phyloP scores from a whole-genome alignment of 116 monocot species.

The Papilionanthe hybrid region DNA sequence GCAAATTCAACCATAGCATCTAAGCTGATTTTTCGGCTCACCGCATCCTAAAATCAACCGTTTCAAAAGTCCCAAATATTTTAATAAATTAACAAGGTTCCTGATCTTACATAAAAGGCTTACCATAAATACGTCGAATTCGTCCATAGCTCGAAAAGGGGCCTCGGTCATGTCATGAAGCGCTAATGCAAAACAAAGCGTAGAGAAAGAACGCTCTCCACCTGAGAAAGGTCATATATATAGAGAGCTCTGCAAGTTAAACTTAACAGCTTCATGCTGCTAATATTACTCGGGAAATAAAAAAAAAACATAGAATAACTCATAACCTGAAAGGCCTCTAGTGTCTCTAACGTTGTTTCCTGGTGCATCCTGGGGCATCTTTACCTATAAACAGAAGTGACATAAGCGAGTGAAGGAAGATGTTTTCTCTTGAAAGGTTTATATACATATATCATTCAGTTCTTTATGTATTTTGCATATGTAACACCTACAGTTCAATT shows the following conservation, averaged over 20 bases:
- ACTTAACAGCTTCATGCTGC: neutral
- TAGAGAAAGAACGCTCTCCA: constrained; percentile 92
- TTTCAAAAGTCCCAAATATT: neutral
- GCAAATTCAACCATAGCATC: constrained; percentile 86
- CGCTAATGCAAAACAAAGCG: constrained; percentile 89
- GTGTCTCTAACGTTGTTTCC: constrained; percentile 74
- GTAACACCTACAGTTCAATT: too few relatives aligned
- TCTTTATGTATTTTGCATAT: too few relatives aligned
- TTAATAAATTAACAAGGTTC: neutral
- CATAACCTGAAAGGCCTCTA: constrained; percentile 92
- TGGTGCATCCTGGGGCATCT: constrained; percentile 96
- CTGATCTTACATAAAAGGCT: constrained; percentile 9
- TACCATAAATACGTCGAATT: constrained; percentile 99
- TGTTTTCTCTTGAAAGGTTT: neutral
- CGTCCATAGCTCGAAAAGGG: constrained; percentile 97
- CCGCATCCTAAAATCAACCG: constrained; percentile 59
- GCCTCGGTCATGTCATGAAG: constrained; percentile 98
- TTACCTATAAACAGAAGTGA: constrained; percentile 41
- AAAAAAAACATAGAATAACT: neutral
- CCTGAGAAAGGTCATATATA: constrained; percentile 32
- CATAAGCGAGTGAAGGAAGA: neutral
- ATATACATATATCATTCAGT: too few relatives aligned
- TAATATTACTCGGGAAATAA: too few relatives aligned
- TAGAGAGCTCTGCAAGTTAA: neutral
- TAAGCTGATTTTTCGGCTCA: constrained; percentile 94